These are phyloP conservation scores for Corylus heterophylla DNA, from an alignment of 306 rosid genomes.

Conservation along the genomic window DNA sequence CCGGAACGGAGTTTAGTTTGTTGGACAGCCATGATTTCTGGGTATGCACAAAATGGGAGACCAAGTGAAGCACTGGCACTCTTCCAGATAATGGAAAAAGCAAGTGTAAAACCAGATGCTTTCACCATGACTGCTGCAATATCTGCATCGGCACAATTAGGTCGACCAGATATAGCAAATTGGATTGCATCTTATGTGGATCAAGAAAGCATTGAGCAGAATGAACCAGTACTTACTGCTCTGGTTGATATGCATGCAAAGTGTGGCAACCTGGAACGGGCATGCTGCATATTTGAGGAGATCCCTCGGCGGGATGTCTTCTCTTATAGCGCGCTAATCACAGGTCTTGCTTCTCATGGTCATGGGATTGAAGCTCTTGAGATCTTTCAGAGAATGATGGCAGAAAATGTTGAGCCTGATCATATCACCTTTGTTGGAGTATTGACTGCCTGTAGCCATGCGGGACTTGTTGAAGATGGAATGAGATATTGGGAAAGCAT, in stretches of 20 bases:
- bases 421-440: conserved; percentile 28
- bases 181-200: conserved; percentile 25
- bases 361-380: conserved; percentile 26
- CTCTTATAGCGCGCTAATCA: conserved; percentile 28
- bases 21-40: conserved; percentile 34
- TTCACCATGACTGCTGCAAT: conserved; percentile 33
- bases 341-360: conserved; percentile 34
- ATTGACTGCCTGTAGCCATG: conserved; percentile 29
- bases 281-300: conserved; percentile 17
- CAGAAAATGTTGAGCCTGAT: conserved; percentile 27
- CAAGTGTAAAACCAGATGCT: conserved; percentile 14
- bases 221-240: conserved; percentile 24
- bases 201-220: conserved; percentile 14
- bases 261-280: conserved; percentile 28
- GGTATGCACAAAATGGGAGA: conserved; percentile 23
- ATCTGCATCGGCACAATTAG: conserved; percentile 34
- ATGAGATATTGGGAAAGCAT: conserved; percentile 30
- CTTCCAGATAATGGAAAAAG: conserved; percentile 18
- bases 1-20: conserved; percentile 26
- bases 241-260: conserved; percentile 37
- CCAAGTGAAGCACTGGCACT: conserved; percentile 20
- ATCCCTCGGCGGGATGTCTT: conserved; percentile 12
- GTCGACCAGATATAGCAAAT: conserved; percentile 11
- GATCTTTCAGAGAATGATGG: conserved; percentile 25
- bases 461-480: conserved; percentile 24